Evolutionary conservation across 2,329 filamentous ascomycete genomes (phyloP).

Genomic region (Ophiostoma populinum): DNA sequence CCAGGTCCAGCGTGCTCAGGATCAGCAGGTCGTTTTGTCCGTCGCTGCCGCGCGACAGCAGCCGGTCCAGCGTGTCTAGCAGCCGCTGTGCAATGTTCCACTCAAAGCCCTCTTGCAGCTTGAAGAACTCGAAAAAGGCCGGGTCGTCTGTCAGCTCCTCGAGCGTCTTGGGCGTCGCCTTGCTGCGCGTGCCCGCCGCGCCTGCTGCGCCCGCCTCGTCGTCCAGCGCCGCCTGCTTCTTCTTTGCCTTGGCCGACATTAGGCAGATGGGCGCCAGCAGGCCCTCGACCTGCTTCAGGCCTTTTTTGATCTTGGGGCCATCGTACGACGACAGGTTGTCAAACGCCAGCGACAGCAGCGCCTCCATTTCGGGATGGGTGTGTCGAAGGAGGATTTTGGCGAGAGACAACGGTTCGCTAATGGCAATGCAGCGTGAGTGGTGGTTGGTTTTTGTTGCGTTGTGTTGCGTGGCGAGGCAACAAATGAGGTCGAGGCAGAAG

Average conservation of each 20-base stretch:
- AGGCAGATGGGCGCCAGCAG: conserved; percentile 90
- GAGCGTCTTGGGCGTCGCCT: conserved; percentile 37
- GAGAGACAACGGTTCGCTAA: neutral
- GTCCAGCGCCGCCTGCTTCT: conserved; percentile 2
- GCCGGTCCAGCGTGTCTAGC: conserved; percentile 32
- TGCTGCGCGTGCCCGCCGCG: conserved; percentile 12
- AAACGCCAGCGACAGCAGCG: conserved; percentile 79
- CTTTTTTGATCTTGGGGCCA: conserved; percentile 77
- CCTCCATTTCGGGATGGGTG: conserved; percentile 61
- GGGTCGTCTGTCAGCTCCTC: conserved; percentile 61
- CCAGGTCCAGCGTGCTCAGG: conserved; percentile 69
- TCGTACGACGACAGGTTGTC: conserved; percentile 93
- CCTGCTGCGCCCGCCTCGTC: conserved; percentile 17
- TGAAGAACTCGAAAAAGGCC: conserved; percentile 90
- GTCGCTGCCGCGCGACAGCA: conserved; percentile 14
- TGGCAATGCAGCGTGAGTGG: neutral
- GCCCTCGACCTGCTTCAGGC: conserved; percentile 82
- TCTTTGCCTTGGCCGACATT: conserved; percentile 25
- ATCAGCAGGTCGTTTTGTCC: conserved; percentile 80
- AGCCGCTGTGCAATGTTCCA: conserved; percentile 89
- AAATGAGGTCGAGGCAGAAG: too few relatives aligned
- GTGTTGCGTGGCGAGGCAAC: too few relatives aligned
- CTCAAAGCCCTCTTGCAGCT: conserved; percentile 90
- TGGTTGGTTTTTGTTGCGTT: too few relatives aligned
- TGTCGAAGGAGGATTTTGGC: conserved; percentile 4